A percentile compares a stretch with the other conserved stretches of the same genome.
Conservation (phyloP, 1,284 basidiomycete species). For the Hortiboletus rubellus region DNA sequence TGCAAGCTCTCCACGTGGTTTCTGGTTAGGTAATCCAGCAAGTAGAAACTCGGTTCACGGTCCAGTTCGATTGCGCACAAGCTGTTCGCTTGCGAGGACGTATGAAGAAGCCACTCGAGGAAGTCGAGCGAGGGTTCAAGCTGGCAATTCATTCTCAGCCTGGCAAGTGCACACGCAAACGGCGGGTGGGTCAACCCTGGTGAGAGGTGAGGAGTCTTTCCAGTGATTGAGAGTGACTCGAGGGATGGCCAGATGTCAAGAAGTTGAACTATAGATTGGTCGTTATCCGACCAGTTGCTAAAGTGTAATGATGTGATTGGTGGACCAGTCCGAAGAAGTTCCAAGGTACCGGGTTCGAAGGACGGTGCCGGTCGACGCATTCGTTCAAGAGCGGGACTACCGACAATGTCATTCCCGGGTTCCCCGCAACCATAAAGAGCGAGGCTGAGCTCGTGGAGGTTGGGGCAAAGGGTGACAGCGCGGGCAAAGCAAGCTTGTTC, state of each 20-base stretch:
- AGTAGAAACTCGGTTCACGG: conserved; percentile 52
- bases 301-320: conserved; percentile 57
- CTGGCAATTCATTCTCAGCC: conserved; percentile 63
- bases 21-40: conserved; percentile 53
- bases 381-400: conserved; percentile 46
- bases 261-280: conserved; percentile 56
- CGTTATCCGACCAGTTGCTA: conserved; percentile 68
- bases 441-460: conserved; percentile 54
- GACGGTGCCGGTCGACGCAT: conserved; percentile 52
- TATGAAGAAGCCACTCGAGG: conserved; percentile 65
- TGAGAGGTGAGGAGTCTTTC: conserved; percentile 55
- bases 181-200: conserved; percentile 42
- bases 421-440: conserved; percentile 57
- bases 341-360: conserved; percentile 55
- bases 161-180: conserved; percentile 47
- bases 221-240: conserved; percentile 55
- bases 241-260: conserved; percentile 61
- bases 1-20: conserved; percentile 49
- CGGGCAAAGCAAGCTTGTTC: conserved; percentile 55
- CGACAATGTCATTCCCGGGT: conserved; percentile 48
- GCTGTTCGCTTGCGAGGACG: conserved; percentile 44
- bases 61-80: conserved; percentile 56
- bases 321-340: conserved; percentile 54
- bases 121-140: conserved; percentile 56
- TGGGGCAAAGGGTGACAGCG: conserved; percentile 58